Evolutionary conservation across 306 rosid genomes (phyloP), one percentile per base, ranked within the genome.

Genomic region (Adenanthera pavonina): DNA sequence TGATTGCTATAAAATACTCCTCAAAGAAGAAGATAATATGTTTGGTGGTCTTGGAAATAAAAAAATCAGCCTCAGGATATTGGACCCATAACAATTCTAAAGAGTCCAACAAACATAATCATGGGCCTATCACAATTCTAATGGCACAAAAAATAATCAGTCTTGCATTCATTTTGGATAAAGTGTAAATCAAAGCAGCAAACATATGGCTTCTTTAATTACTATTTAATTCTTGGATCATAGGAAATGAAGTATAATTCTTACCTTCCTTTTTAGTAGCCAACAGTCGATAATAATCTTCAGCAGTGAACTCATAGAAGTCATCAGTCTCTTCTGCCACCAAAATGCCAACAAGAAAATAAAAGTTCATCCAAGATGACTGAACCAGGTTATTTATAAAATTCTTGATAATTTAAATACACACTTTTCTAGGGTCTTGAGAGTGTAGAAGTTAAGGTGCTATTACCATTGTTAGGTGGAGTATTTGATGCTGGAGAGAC

Each of bases 231-330:
- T 59, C 70, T 67, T 35, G 33, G 5, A 11, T 61, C 56, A 25
- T 15, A 79, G 5, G 33, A n/a, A 1, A 69, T 38, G 49, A 71
- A 38, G 62, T 30, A 75, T 54, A 57, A 41, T 52, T 59, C 69
- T 86, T 89, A 92, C 98, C 98, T 74, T 91, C 92, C 78, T 90
- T 94, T 83, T 88, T 90, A 36, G 91, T 60, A 33, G 90, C 86
- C 80, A 87, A 79, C n/a, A 90, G 47, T 69, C 89, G 90, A 79
- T 78, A 84, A 83, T 94, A 94, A 82, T 94, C 98, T 80, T 88
- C 94, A 0, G 95, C 81, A 3, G 97, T 89, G 71, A 94, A 94
- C 86, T 94, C 98, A 57, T 87, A 94, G 85, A 90, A 87, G 38
- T 87, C 95, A 36, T 88, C 92, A 5, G 87, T 13, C 87, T 85